These are phyloP conservation scores for Trichocomaceae sp. DNA, from an alignment of 2,329 filamentous ascomycete genomes.

Conservation along the genomic window DNA sequence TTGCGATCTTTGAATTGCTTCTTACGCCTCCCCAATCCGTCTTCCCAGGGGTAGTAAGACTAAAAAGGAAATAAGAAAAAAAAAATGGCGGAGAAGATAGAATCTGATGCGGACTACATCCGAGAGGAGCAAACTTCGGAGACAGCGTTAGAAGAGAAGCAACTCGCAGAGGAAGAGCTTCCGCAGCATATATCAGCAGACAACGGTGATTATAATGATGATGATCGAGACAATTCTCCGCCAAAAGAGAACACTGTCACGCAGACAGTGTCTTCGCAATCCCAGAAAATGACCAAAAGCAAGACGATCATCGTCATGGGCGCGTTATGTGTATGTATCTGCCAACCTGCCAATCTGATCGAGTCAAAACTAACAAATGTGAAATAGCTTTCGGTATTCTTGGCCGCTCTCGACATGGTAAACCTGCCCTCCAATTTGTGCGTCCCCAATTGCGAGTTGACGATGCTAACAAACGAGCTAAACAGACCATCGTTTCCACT, in stretches of 20 bases:
- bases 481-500: conserved; percentile 40
- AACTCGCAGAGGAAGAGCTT: neutral
- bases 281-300: conserved; percentile 34
- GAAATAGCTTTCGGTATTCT: conserved; percentile 49
- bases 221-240: neutral
- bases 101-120: neutral
- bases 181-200: neutral
- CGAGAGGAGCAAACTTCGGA: conserved; percentile 6
- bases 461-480: neutral
- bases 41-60: neutral
- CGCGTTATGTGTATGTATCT: conserved; percentile 33
- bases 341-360: neutral
- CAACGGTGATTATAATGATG: neutral
- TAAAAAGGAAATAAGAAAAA: neutral
- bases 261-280: conserved; percentile 28
- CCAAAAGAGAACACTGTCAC: conserved; percentile 4
- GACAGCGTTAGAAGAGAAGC: conserved; percentile 1
- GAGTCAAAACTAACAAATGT: neutral
- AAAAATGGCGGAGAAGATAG: neutral
- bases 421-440: neutral
- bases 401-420: conserved; percentile 55
- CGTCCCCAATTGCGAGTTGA: neutral
- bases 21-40: neutral
- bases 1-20: neutral
- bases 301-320: conserved; percentile 37